phyloP scores from a whole-genome alignment of 2,329 filamentous ascomycete genomes.

The Tolypocladium pustulatum region DNA sequence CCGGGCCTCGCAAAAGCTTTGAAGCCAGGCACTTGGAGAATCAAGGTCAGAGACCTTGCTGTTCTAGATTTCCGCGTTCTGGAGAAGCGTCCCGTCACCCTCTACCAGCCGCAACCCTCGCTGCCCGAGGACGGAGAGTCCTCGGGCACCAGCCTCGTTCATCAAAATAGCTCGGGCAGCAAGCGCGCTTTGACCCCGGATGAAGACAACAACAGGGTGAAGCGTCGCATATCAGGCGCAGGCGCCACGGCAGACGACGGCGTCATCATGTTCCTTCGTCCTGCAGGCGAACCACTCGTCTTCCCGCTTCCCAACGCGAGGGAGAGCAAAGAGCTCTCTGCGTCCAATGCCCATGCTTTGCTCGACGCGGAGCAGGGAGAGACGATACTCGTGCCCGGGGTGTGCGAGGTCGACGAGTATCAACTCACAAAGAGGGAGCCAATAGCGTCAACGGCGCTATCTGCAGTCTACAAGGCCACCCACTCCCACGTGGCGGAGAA shows the following conservation, averaged over 20 bases:
- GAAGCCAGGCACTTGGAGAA: constrained; percentile 46
- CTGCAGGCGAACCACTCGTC: constrained; percentile 37
- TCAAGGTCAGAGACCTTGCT: constrained; percentile 35
- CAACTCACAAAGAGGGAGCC: constrained; percentile 43
- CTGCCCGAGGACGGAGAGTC: constrained; percentile 17
- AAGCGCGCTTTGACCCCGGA: constrained; percentile 40
- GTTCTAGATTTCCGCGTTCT: constrained; percentile 49
- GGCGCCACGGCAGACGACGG: constrained; percentile 29
- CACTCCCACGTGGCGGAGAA: constrained; percentile 42
- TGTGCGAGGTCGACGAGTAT: constrained; percentile 42
- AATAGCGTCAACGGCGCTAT: constrained; percentile 45
- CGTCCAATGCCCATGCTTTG: constrained; percentile 36
- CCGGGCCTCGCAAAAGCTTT: constrained; percentile 34
- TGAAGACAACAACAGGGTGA: constrained; percentile 33
- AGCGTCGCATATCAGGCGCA: constrained; percentile 25
- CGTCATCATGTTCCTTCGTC: constrained; percentile 45
- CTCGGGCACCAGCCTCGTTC: constrained; percentile 17
- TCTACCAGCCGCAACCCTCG: constrained; percentile 22
- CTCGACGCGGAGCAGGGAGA: constrained; percentile 39
- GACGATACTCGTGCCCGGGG: constrained; percentile 36
- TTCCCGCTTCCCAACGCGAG: constrained; percentile 38
- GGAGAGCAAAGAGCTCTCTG: constrained; percentile 35
- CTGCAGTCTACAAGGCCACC: constrained; percentile 44
- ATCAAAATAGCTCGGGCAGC: constrained; percentile 28
- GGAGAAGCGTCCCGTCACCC: constrained; percentile 38